Conservation (phyloP, 2,329 filamentous ascomycete species). For the Nigrospora oryzae region DNA sequence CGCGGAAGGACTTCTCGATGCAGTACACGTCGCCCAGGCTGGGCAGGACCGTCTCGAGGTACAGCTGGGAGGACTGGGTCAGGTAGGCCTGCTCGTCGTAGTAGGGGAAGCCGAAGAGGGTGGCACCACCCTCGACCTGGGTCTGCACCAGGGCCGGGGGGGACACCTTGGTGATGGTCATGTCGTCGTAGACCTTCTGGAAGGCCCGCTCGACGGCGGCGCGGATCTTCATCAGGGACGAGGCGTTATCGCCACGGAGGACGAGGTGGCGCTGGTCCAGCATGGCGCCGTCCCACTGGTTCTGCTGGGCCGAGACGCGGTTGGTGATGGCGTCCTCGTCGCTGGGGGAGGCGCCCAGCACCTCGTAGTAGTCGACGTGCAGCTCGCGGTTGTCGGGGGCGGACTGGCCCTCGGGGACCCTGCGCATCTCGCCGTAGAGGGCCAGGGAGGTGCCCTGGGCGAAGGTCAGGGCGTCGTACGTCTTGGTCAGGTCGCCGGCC, state of each 20-base stretch:
- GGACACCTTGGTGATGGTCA: conserved; percentile 72
- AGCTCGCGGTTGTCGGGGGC: conserved; percentile 82
- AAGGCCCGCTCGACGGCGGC: conserved; percentile 76
- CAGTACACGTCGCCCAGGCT: conserved; percentile 94
- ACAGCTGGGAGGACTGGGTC: conserved; percentile 94
- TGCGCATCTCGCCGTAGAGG: conserved; percentile 74
- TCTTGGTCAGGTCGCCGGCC: conserved; percentile 71
- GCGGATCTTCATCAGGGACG: conserved; percentile 81
- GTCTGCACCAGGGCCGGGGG: conserved; percentile 92
- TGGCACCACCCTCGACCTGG: conserved; percentile 86
- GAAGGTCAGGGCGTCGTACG: conserved; percentile 82
- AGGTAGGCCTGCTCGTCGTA: conserved; percentile 88
- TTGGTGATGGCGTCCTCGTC: conserved; percentile 87
- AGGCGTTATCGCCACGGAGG: conserved; percentile 74
- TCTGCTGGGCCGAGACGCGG: conserved; percentile 42
- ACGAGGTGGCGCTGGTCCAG: conserved; percentile 79
- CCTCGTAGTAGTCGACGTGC: conserved; percentile 80
- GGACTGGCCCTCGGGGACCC: conserved; percentile 68
- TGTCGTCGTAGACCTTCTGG: conserved; percentile 67
- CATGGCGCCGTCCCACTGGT: conserved; percentile 52
- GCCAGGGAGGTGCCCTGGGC: conserved; percentile 82
- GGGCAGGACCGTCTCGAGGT: conserved; percentile 89
- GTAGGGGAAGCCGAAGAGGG: conserved; percentile 82
- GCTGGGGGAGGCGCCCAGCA: conserved; percentile 71
- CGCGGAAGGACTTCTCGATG: conserved; percentile 97